Evolutionary conservation across 257 asterid genomes (phyloP).

Genomic region (Solanum paucissectum): DNA sequence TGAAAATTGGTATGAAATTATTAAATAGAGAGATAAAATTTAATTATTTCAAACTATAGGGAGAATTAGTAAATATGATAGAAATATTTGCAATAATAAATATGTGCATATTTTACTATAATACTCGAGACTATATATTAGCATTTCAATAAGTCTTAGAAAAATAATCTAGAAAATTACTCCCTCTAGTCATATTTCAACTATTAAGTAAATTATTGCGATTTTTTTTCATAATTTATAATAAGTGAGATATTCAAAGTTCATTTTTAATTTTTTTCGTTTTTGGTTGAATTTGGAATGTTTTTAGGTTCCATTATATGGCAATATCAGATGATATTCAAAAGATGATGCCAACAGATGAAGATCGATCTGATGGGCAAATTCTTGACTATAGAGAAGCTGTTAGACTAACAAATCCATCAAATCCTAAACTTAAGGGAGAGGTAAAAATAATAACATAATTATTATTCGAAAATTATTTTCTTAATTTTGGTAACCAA

Average conservation of each 20-base stretch:
- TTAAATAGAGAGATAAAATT: neutral
- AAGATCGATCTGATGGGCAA: slow-evolving; percentile 31
- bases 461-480: neutral
- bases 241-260: neutral
- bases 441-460: slow-evolving; percentile 12
- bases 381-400: slow-evolving; percentile 58
- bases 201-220: no score
- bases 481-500: neutral
- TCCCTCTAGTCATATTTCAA: neutral
- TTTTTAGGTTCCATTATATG: slow-evolving; percentile 59
- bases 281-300: neutral
- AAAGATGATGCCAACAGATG: slow-evolving; percentile 48
- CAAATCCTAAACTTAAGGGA: slow-evolving; percentile 7
- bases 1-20: no score
- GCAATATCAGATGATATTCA: slow-evolving; percentile 57
- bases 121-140: neutral
- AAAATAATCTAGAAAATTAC: neutral
- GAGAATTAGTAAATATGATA: no score
- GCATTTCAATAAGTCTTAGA: neutral
- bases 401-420: slow-evolving; percentile 23
- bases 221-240: neutral
- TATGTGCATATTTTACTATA: neutral
- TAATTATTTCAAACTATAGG: no score
- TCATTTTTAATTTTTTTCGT: no score
- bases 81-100: neutral